Base-by-base conservation (phyloP, 257 asterid species). In the Voacanga thouarsii region DNA sequence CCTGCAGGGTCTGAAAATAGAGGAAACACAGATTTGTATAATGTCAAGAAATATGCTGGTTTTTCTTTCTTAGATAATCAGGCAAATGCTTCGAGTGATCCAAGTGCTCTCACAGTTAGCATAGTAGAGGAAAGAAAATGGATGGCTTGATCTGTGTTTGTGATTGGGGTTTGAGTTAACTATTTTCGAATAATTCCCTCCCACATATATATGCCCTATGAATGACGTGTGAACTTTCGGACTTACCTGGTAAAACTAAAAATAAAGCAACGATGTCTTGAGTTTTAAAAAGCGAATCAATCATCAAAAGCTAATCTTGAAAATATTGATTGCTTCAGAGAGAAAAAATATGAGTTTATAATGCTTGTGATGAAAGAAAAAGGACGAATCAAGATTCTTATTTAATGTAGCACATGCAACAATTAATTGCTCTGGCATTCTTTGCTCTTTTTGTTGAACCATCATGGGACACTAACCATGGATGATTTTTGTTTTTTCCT, bases 361-460 rank as follows among this genome's bases (percentile, higher is more conserved):
- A 84, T 81, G 85, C 87, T 78, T 84, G 80, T 78, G 87, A 84
- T 64, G 85, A 79, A 82, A 79, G 83, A 76, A 76, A 81, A 69
- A 63, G 87, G 49, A 43, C 81, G 12, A 78, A 80, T 79, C 33
- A 82, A 78, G 80, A 78, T 82, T 82, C 71, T 83, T 78, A 82
- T 68, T 80, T 67, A 76, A 44, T 80, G 84, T 37, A 55, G 92
- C 94, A 90, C 97, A 92, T 92, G 97, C 89, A 88, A 80, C 84
- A 84, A 85, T 89, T 90, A 87, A 90, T 92, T 85, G 78, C 59
- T 69, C 82, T 74, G 78, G 88, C 89, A 79, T 88, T 84, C 79
- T 84, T 90, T 88, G 77, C 96, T 82, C 68, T 53, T 68, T 90
- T 83, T 77, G 86, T 75, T 77, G 82, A 83, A 80, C 89, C 90